Conservation (phyloP, 768 basidiomycete species). For the Boletus vermiculosoides region DNA sequence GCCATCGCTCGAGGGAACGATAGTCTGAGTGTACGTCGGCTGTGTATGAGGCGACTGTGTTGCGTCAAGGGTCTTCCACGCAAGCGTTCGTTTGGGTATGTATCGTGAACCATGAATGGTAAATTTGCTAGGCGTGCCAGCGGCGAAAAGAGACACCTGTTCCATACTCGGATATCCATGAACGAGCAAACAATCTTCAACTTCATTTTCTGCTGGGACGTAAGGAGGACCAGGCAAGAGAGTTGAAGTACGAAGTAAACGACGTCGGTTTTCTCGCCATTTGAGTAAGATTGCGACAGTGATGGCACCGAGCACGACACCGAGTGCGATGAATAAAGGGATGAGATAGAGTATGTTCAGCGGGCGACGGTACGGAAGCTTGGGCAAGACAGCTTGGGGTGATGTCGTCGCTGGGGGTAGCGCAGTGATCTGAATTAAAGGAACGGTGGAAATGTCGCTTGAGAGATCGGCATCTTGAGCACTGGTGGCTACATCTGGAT, state of each 20-base stretch:
- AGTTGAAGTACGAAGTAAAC: slow-evolving; percentile 15
- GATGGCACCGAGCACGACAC: slow-evolving; percentile 25
- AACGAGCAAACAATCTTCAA: slow-evolving; percentile 14
- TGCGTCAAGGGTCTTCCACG: slow-evolving; percentile 7
- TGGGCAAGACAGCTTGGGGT: slow-evolving; percentile 13
- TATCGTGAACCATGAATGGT: slow-evolving; percentile 32
- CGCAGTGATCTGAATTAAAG: slow-evolving; percentile 36
- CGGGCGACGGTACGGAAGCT: slow-evolving; percentile 21
- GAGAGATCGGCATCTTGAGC: background rate
- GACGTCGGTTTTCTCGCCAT: slow-evolving; percentile 6
- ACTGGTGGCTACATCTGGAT: background rate
- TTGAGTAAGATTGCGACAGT: slow-evolving; percentile 8
- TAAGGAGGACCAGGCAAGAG: slow-evolving; percentile 29
- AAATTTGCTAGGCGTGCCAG: slow-evolving; percentile 29
- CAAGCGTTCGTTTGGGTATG: slow-evolving; percentile 10
- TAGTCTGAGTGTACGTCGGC: slow-evolving; percentile 9
- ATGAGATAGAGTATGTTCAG: slow-evolving; percentile 28
- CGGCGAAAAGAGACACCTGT: slow-evolving; percentile 24
- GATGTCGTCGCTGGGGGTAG: slow-evolving; percentile 27
- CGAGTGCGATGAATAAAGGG: slow-evolving; percentile 27
- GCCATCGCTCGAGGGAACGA: slow-evolving; percentile 24
- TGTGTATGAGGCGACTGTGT: slow-evolving; percentile 2
- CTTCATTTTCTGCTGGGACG: slow-evolving; percentile 17
- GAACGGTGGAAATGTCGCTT: slow-evolving; percentile 9
- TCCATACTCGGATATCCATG: slow-evolving; percentile 27